These are phyloP conservation scores for Solanum acaule DNA, from an alignment of 257 asterid species.

Conservation along the genomic window DNA sequence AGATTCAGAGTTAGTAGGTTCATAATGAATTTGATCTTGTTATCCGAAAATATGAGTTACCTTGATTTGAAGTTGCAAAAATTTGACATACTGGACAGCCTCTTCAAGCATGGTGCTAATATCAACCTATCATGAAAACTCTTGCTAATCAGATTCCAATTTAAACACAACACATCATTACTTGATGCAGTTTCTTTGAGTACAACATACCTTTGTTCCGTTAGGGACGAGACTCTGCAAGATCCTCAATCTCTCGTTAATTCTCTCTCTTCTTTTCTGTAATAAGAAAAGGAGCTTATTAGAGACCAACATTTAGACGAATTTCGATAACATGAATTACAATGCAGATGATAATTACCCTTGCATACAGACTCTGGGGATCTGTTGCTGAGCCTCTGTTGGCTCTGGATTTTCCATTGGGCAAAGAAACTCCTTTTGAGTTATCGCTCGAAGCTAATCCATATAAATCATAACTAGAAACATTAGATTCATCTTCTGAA, in stretches of 20 bases:
- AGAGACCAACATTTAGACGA: neutral
- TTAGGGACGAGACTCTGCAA: constrained; percentile 86
- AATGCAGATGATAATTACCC: constrained; percentile 34
- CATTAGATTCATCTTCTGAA: constrained; percentile 45
- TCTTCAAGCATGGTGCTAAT: constrained; percentile 97
- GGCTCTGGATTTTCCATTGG: constrained; percentile 31
- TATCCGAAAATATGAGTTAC: constrained; percentile 9
- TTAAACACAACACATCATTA: neutral
- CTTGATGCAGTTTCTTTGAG: neutral
- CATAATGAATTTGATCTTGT: neutral
- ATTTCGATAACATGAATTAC: neutral
- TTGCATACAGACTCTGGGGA: constrained; percentile 87
- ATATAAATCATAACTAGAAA: constrained; percentile 34
- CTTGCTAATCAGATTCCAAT: neutral
- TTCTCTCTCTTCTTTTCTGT: constrained; percentile 81
- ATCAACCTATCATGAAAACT: constrained; percentile 34
- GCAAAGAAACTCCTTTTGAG: constrained; percentile 27
- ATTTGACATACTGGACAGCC: constrained; percentile 84
- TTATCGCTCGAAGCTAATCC: constrained; percentile 19
- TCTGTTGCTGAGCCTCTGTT: constrained; percentile 73
- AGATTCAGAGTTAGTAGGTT: neutral
- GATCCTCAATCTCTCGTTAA: constrained; percentile 78
- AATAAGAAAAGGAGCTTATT: neutral
- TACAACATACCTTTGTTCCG: constrained; percentile 62
- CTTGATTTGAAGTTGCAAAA: constrained; percentile 86